Evolutionary conservation across 805 yeast species (phyloP).

Genomic region (Schizosaccharomyces octosporus): DNA sequence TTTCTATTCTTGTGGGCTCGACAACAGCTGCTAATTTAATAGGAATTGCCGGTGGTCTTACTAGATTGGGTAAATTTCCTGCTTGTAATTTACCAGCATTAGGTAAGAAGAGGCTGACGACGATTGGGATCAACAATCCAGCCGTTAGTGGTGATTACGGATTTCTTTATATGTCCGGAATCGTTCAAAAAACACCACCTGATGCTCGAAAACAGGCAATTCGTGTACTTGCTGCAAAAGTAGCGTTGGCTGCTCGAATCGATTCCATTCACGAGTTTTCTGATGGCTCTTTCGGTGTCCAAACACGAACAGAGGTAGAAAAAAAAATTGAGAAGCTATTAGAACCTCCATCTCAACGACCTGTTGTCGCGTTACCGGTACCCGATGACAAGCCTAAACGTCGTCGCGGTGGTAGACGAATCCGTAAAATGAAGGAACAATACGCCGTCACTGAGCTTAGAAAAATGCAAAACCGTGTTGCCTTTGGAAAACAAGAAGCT

Average conservation of each 20-base stretch:
- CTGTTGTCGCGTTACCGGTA: slow-evolving; percentile 39
- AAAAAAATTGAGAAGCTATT: slow-evolving; percentile 43
- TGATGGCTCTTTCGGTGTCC: slow-evolving; percentile 31
- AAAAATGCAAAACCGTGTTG: slow-evolving; percentile 63
- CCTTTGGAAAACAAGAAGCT: slow-evolving; percentile 53
- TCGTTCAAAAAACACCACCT: slow-evolving; percentile 34
- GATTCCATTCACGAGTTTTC: slow-evolving; percentile 27
- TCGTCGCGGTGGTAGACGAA: slow-evolving; percentile 64
- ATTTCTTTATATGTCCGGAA: slow-evolving; percentile 32
- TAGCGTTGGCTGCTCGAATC: slow-evolving; percentile 59
- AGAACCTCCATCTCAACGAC: slow-evolving; percentile 47
- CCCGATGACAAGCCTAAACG: slow-evolving; percentile 59
- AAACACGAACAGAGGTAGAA: slow-evolving; percentile 35
- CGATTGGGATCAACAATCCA: slow-evolving; percentile 15
- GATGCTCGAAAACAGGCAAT: slow-evolving; percentile 42
- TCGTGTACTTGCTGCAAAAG: slow-evolving; percentile 56
- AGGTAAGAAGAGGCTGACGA: slow-evolving; percentile 28
- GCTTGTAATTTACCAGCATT: slow-evolving; percentile 64
- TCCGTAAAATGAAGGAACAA: slow-evolving; percentile 58
- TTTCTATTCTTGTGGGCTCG: slow-evolving; percentile 47
- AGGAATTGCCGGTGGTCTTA: slow-evolving; percentile 42
- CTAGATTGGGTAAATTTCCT: slow-evolving; percentile 41
- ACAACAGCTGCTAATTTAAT: slow-evolving; percentile 49
- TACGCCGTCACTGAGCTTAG: slow-evolving; percentile 59
- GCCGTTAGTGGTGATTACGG: slow-evolving; percentile 40